Percentiles rank a stretch among this genome's conserved stretches.
Conservation (phyloP, 1,139 yeast genomes). For the Pichia sp. region DNA sequence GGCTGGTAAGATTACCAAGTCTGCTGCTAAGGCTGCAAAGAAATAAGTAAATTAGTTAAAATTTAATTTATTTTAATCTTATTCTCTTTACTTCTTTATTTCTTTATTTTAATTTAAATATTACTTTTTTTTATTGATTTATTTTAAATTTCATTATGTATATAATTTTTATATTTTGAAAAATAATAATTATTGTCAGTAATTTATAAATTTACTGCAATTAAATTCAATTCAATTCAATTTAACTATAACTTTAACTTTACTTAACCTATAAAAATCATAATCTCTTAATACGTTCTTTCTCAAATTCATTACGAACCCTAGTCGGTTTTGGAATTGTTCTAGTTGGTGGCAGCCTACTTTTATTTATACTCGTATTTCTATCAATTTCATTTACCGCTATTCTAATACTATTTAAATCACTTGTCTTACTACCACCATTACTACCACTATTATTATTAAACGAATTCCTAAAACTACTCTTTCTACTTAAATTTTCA, state of each 20-base stretch:
- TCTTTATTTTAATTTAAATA: background rate
- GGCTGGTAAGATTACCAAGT: conserved; percentile 98
- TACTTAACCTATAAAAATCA: background rate
- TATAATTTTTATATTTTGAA: background rate
- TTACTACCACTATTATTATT: background rate
- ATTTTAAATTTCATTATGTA: background rate
- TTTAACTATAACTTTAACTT: background rate
- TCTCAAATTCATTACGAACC: background rate
- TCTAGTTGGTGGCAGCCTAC: background rate
- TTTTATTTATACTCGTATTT: background rate
- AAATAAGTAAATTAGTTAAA: conserved; percentile 48
- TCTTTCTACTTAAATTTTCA: conserved; percentile 5
- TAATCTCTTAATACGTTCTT: background rate
- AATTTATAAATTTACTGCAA: conserved; percentile 4
- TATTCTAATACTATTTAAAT: background rate
- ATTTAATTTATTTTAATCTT: background rate
- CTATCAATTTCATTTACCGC: background rate
- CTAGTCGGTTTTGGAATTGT: background rate
- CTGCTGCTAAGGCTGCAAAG: conserved; percentile 98
- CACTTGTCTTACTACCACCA: background rate
- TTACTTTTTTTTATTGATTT: background rate
- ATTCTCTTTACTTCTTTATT: background rate
- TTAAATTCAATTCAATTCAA: background rate
- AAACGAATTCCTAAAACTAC: conserved; percentile 5
- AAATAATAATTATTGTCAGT: conserved; percentile 6